These are phyloP conservation scores for Madurella fahalii DNA, from an alignment of 2,329 filamentous ascomycete genomes.

Conservation along the genomic window DNA sequence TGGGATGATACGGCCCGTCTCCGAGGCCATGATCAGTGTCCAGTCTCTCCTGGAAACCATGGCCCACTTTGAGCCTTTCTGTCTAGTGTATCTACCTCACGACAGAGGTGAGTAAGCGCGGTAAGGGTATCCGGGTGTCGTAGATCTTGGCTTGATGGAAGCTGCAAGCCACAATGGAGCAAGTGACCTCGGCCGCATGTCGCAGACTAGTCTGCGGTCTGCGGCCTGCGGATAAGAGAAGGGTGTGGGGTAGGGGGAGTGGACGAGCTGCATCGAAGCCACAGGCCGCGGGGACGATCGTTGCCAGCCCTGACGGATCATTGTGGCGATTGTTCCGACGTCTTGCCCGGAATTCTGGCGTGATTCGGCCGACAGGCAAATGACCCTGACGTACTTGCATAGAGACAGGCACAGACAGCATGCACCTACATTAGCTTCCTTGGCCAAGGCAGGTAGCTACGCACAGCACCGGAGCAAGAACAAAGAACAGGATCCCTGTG, in stretches of 20 bases:
- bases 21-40: too few species aligned
- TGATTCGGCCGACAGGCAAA: conserved; percentile 16
- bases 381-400: conserved; percentile 9
- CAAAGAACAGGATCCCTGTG: conserved; percentile 1
- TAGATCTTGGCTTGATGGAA: conserved; percentile 12
- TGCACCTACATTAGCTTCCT: not conserved
- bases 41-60: too few species aligned
- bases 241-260: not conserved
- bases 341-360: conserved; percentile 16
- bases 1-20: not conserved
- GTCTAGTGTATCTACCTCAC: not conserved
- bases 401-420: not conserved
- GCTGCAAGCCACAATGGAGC: conserved; percentile 13
- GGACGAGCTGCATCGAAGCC: conserved; percentile 5
- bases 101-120: conserved; percentile 4
- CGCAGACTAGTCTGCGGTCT: conserved; percentile 6
- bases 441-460: not conserved
- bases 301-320: conserved; percentile 15
- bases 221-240: conserved; percentile 5
- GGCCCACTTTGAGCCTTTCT: too few species aligned
- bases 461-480: not conserved
- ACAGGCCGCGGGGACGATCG: conserved; percentile 9
- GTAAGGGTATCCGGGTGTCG: conserved; percentile 8
- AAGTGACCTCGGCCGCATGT: conserved; percentile 6
- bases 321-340: conserved; percentile 19